phyloP scores from a whole-genome alignment of 768 basidiomycete genomes.

The Mycena kentingensis region DNA sequence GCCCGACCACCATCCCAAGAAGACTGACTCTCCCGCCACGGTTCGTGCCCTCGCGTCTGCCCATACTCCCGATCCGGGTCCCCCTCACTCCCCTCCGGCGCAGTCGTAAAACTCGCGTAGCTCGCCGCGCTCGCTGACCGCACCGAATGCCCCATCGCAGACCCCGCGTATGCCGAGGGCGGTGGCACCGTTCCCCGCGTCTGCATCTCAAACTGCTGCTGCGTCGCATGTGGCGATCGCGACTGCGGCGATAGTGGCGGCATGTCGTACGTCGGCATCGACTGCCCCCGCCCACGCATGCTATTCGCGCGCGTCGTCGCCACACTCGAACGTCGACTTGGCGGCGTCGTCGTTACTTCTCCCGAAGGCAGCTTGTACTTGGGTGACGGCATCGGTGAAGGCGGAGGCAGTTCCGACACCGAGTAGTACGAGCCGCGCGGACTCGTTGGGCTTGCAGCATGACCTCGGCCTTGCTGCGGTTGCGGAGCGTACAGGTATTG shows the following conservation, averaged over 20 bases:
- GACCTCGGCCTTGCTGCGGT: conserved; percentile 6
- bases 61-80: conserved; percentile 22
- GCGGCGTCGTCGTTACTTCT: conserved; percentile 47
- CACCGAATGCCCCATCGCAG: conserved; percentile 21
- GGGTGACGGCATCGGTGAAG: conserved; percentile 61
- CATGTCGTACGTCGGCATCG: conserved; percentile 18
- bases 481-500: conserved; percentile 23
- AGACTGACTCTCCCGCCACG: conserved; percentile 31
- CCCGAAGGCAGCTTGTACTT: conserved; percentile 48
- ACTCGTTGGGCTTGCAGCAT: conserved; percentile 22
- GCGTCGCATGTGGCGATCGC: conserved; percentile 2
- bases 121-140: conserved; percentile 41
- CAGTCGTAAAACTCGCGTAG: conserved; percentile 45
- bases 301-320: conserved; percentile 27
- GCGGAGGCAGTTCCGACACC: conserved; percentile 60
- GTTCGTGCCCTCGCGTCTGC: conserved; percentile 19
- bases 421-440: conserved; percentile 70
- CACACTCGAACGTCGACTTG: conserved; percentile 41
- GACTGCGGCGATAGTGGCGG: conserved; percentile 8
- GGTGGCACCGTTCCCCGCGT: background rate
- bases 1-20: conserved; percentile 46
- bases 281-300: conserved; percentile 27
- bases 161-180: conserved; percentile 23
- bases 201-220: conserved; percentile 24
- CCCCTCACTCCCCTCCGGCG: conserved; percentile 40